Percentiles rank a stretch among this genome's conserved stretches.
Conservation (phyloP, 2,329 filamentous ascomycete species). For the Albifimbria verrucaria region DNA sequence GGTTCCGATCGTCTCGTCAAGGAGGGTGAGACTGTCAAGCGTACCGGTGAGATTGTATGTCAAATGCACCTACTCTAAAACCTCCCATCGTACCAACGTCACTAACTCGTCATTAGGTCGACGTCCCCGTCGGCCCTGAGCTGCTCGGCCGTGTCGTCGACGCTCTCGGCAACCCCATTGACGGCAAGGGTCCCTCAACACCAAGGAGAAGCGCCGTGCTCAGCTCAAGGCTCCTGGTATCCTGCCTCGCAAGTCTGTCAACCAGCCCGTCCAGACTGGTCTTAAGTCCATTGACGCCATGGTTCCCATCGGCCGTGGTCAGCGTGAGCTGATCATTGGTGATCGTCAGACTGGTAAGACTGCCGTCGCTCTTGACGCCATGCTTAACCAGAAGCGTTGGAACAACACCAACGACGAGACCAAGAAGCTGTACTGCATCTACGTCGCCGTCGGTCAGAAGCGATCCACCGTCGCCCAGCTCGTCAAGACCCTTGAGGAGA, state of each 20-base stretch:
- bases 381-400: slow-evolving; percentile 99
- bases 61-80: background rate
- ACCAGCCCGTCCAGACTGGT: slow-evolving; percentile 98
- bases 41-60: slow-evolving; percentile 98
- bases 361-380: slow-evolving; percentile 94
- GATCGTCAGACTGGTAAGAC: slow-evolving; percentile 99
- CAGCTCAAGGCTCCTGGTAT: slow-evolving; percentile 99
- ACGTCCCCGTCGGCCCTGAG: slow-evolving; percentile 89
- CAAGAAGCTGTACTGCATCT: slow-evolving; percentile 99
- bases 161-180: slow-evolving; percentile 97
- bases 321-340: slow-evolving; percentile 99
- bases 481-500: slow-evolving; percentile 99
- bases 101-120: slow-evolving; percentile 64
- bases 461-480: slow-evolving; percentile 98
- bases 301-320: slow-evolving; percentile 99
- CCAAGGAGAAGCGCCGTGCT: slow-evolving; percentile 88
- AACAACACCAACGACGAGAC: slow-evolving; percentile 81
- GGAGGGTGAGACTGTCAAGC: slow-evolving; percentile 99
- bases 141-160: slow-evolving; percentile 98
- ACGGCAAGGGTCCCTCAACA: slow-evolving; percentile 98
- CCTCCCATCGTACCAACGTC: slow-evolving; percentile 1
- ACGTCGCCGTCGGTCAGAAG: slow-evolving; percentile 99
- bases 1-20: slow-evolving; percentile 99
- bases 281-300: slow-evolving; percentile 99
- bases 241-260: slow-evolving; percentile 93